phyloP scores from a whole-genome alignment of 1,139 yeast species.

The Chernovozyma sophiae-reginae region DNA sequence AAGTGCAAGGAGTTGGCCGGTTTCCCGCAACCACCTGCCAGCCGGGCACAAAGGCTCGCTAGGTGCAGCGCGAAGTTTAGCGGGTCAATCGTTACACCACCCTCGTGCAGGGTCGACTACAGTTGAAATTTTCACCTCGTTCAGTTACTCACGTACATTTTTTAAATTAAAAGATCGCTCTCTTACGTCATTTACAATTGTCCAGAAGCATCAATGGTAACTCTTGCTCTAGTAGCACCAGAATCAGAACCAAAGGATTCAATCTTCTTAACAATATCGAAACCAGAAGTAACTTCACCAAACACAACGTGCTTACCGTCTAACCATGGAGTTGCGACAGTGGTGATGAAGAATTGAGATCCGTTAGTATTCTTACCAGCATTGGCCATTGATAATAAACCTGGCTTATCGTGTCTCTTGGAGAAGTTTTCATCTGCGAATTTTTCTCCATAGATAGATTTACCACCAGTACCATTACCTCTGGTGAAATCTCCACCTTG shows the following conservation, averaged over 20 bases:
- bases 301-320: slow-evolving; percentile 99
- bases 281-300: slow-evolving; percentile 93
- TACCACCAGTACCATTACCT: slow-evolving; percentile 96
- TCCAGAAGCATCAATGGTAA: slow-evolving; percentile 82
- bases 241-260: slow-evolving; percentile 80
- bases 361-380: slow-evolving; percentile 99
- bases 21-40: too few species aligned
- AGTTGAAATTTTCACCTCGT: too few species aligned
- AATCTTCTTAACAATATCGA: slow-evolving; percentile 86
- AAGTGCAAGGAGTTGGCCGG: too few species aligned
- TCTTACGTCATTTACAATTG: slow-evolving; percentile 47
- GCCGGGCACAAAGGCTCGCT: too few species aligned
- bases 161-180: too few species aligned
- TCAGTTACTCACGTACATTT: too few species aligned
- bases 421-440: slow-evolving; percentile 94
- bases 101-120: too few species aligned
- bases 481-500: slow-evolving; percentile 99
- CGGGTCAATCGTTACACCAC: too few species aligned
- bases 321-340: slow-evolving; percentile 93
- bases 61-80: too few species aligned
- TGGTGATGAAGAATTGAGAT: slow-evolving; percentile 97
- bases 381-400: slow-evolving; percentile 97
- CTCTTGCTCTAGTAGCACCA: slow-evolving; percentile 78
- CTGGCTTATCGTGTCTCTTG: slow-evolving; percentile 85
- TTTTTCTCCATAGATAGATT: slow-evolving; percentile 94